Evolutionary conservation across 495 filamentous ascomycete genomes (phyloP).

Genomic region (Xylaria scruposa): DNA sequence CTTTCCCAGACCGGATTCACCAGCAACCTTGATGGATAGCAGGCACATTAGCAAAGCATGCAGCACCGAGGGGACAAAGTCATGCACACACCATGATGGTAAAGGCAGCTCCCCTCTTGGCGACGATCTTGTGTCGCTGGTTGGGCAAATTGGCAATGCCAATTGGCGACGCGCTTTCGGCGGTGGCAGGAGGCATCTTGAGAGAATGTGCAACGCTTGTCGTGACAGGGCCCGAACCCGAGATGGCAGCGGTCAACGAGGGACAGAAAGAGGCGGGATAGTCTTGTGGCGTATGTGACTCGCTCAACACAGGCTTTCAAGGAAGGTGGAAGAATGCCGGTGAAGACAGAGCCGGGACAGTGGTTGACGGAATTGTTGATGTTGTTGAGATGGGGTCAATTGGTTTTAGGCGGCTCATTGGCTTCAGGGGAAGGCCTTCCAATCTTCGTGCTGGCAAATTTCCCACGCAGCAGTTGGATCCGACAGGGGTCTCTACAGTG

Average conservation of each 20-base stretch:
- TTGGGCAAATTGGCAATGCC: constrained; percentile 99
- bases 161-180: constrained; percentile 91
- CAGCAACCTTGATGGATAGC: constrained; percentile 73
- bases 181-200: constrained; percentile 76
- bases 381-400: constrained; percentile 21
- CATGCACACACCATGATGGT: constrained; percentile 86
- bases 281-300: background rate
- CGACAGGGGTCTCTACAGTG: constrained; percentile 5
- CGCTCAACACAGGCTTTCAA: constrained; percentile 18
- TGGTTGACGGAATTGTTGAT: constrained; percentile 16
- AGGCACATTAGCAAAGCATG: constrained; percentile 43
- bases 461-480: constrained; percentile 36
- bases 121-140: constrained; percentile 99
- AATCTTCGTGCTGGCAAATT: constrained; percentile 44
- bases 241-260: background rate
- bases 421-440: constrained; percentile 44
- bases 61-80: background rate
- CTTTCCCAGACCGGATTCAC: constrained; percentile 98
- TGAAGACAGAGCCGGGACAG: constrained; percentile 3
- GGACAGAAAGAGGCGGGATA: background rate
- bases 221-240: constrained; percentile 8
- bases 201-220: constrained; percentile 27
- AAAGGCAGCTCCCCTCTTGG: constrained; percentile 97
- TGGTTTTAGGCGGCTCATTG: constrained; percentile 38
- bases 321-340: constrained; percentile 9